Conservation (phyloP, 441 rosid species). For the Eruca vesicaria region DNA sequence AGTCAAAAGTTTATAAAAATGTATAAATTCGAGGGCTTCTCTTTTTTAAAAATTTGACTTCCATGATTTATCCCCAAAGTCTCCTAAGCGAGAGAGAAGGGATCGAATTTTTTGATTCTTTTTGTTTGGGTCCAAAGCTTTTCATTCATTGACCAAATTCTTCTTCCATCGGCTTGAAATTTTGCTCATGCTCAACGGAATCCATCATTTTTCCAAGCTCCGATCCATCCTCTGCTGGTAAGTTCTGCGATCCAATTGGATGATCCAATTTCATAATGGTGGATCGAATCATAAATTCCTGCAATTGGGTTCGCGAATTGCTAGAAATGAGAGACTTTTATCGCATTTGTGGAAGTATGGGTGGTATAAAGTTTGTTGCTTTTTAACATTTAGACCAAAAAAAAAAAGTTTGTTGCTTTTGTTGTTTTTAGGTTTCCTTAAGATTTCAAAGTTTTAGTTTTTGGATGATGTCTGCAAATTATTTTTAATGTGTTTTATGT, state of each 20-base stretch:
- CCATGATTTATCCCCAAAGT: slow-evolving; percentile 18
- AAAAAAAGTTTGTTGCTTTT: slow-evolving; percentile 4
- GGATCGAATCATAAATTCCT: slow-evolving; percentile 1
- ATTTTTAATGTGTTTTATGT: background rate
- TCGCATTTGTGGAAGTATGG: background rate
- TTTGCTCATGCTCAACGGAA: slow-evolving; percentile 14
- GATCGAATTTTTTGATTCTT: no score
- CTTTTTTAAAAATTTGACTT: slow-evolving; percentile 2
- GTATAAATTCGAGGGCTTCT: background rate
- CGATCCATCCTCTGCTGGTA: slow-evolving; percentile 18
- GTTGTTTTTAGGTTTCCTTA: slow-evolving; percentile 3
- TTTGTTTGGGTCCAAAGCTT: background rate
- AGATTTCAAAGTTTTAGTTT: background rate
- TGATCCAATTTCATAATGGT: background rate
- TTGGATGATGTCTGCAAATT: background rate
- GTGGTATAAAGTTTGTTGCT: background rate
- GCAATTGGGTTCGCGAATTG: background rate
- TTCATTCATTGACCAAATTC: slow-evolving; percentile 1
- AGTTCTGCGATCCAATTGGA: slow-evolving; percentile 15
- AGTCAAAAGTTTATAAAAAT: background rate
- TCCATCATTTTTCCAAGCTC: background rate
- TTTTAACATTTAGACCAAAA: no score
- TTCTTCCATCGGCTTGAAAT: slow-evolving; percentile 1
- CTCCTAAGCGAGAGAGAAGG: slow-evolving; percentile 22
- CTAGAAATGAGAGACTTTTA: background rate